Conservation (phyloP, 2,329 filamentous ascomycete genomes). For the Alternaria novae-zelandiae region DNA sequence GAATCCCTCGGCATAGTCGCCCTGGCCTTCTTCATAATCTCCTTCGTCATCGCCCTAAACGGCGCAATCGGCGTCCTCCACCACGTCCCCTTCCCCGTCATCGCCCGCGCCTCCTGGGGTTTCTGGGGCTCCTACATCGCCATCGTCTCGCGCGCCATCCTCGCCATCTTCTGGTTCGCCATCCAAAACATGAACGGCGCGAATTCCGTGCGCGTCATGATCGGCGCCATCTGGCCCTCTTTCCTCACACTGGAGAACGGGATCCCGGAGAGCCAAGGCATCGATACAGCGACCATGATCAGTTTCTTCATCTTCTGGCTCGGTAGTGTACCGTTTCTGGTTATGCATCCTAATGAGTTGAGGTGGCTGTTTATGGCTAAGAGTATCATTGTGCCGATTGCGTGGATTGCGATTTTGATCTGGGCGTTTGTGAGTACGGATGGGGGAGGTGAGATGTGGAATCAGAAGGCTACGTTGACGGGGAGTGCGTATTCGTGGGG, state of each 20-base stretch:
- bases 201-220: conserved; percentile 58
- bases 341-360: conserved; percentile 63
- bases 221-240: conserved; percentile 65
- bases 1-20: conserved; percentile 63
- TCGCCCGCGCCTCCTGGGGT: conserved; percentile 62
- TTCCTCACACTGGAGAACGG: conserved; percentile 61
- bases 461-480: conserved; percentile 53
- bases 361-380: conserved; percentile 60
- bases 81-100: conserved; percentile 64
- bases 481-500: conserved; percentile 62
- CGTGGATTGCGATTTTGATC: conserved; percentile 67
- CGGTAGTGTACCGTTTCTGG: conserved; percentile 60
- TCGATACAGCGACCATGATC: conserved; percentile 63
- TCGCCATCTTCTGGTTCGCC: conserved; percentile 68
- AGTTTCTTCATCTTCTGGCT: conserved; percentile 66
- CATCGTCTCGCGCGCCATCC: conserved; percentile 60
- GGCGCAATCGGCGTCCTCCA: conserved; percentile 57
- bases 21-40: conserved; percentile 60
- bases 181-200: conserved; percentile 71
- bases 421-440: conserved; percentile 66
- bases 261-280: conserved; percentile 59
- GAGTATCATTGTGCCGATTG: conserved; percentile 59
- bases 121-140: conserved; percentile 64
- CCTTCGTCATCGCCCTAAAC: conserved; percentile 66
- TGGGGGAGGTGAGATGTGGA: conserved; percentile 57